phyloP scores from a whole-genome alignment of 495 filamentous ascomycete species.

The Neurospora tetraspora region DNA sequence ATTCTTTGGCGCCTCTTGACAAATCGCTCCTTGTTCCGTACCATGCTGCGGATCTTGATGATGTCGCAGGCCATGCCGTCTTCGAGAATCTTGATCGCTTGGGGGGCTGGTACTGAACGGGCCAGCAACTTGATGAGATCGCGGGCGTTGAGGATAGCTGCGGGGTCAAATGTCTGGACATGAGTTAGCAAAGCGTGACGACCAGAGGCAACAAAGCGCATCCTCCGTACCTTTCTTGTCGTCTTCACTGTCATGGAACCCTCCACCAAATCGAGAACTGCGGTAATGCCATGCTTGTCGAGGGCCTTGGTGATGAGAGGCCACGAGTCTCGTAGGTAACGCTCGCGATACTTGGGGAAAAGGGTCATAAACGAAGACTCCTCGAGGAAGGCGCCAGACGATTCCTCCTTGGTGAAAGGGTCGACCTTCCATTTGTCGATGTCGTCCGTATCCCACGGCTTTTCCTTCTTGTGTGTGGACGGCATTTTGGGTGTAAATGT shows the following conservation, averaged over 20 bases:
- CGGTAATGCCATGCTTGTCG: conserved; percentile 73
- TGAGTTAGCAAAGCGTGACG: background rate
- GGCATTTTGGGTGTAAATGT: conserved; percentile 50
- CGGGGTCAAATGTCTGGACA: conserved; percentile 76
- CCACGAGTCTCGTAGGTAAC: conserved; percentile 89
- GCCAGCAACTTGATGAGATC: conserved; percentile 91
- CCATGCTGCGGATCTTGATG: conserved; percentile 82
- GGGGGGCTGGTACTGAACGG: conserved; percentile 83
- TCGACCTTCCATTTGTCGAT: conserved; percentile 98
- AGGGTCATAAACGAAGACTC: conserved; percentile 81
- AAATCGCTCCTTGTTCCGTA: conserved; percentile 93
- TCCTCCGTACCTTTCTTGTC: conserved; percentile 44
- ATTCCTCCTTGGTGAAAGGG: conserved; percentile 79
- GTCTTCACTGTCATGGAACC: conserved; percentile 95
- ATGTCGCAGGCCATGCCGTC: conserved; percentile 86
- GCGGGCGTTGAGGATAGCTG: conserved; percentile 85
- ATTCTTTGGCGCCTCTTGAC: conserved; percentile 92
- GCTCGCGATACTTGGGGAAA: conserved; percentile 96
- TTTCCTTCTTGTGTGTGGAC: conserved; percentile 86
- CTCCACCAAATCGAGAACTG: conserved; percentile 87
- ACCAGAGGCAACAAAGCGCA: background rate
- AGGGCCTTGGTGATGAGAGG: conserved; percentile 67
- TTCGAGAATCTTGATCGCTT: conserved; percentile 88
- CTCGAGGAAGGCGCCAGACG: conserved; percentile 76
- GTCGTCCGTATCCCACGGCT: conserved; percentile 96